These are phyloP conservation scores for Aspergillus novoparasiticus DNA, from an alignment of 2,329 filamentous ascomycete genomes.

Conservation along the genomic window DNA sequence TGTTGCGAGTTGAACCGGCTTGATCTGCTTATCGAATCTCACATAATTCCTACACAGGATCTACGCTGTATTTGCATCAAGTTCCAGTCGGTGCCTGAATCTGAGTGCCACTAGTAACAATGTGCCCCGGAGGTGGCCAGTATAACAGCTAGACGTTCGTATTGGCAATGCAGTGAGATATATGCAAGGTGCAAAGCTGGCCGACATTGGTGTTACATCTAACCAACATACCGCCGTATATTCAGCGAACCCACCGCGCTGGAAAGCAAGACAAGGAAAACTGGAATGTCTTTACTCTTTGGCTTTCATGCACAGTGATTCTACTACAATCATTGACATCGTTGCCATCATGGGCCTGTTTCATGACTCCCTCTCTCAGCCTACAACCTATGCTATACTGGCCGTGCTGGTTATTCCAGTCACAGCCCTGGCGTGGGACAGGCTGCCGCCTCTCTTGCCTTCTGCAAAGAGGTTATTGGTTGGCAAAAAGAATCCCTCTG, in stretches of 20 bases:
- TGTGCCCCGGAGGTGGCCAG: background rate
- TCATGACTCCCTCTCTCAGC: background rate
- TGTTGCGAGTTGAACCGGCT: background rate
- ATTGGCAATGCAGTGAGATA: background rate
- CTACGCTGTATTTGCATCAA: background rate
- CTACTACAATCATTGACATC: background rate
- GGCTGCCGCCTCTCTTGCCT: background rate
- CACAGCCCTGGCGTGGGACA: background rate
- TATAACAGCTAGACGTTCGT: background rate
- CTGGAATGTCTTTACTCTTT: background rate
- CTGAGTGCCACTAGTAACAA: background rate
- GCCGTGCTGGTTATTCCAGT: background rate
- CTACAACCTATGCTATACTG: background rate
- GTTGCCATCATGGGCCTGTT: background rate
- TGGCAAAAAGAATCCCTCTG: slow-evolving; percentile 17
- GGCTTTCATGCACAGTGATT: background rate
- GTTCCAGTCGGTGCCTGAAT: background rate
- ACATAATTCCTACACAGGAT: background rate
- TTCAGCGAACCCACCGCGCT: too few species aligned
- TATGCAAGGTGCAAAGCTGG: too few species aligned
- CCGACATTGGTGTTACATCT: too few species aligned
- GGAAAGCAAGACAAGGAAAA: background rate
- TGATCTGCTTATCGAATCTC: background rate
- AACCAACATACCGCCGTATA: too few species aligned
- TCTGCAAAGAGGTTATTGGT: slow-evolving; percentile 10